phyloP scores from a whole-genome alignment of 441 rosid genomes.

The Lepidium campestre region DNA sequence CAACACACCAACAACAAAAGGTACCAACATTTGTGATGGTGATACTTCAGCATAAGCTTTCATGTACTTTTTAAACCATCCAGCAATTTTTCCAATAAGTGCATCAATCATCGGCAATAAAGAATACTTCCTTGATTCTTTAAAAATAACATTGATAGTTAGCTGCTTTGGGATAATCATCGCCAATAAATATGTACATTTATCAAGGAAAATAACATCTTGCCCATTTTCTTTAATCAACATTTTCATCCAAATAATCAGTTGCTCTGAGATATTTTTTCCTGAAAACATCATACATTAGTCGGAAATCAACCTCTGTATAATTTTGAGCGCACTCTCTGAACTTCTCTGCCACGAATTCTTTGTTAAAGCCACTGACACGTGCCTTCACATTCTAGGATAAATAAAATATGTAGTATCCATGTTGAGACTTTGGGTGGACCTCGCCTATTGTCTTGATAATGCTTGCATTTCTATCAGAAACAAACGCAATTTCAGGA shows the following conservation, averaged over 20 bases:
- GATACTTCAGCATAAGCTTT: background rate
- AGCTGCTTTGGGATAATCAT: background rate
- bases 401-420: no score
- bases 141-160: background rate
- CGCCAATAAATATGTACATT: no score
- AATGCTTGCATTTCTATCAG: no score
- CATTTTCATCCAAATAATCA: no score
- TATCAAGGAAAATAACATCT: background rate
- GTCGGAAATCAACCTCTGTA: background rate
- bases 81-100: background rate
- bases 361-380: no score
- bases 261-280: background rate
- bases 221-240: background rate
- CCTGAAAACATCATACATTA: background rate
- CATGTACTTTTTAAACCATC: background rate
- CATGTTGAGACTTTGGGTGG: no score
- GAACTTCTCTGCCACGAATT: background rate
- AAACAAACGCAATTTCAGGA: no score
- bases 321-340: background rate
- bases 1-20: background rate
- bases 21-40: background rate
- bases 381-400: no score
- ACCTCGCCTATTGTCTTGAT: no score
- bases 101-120: background rate
- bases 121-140: background rate